Conservation (phyloP, 192 early-diverging fungal species). For the Rhizoclosmatium sp. region DNA sequence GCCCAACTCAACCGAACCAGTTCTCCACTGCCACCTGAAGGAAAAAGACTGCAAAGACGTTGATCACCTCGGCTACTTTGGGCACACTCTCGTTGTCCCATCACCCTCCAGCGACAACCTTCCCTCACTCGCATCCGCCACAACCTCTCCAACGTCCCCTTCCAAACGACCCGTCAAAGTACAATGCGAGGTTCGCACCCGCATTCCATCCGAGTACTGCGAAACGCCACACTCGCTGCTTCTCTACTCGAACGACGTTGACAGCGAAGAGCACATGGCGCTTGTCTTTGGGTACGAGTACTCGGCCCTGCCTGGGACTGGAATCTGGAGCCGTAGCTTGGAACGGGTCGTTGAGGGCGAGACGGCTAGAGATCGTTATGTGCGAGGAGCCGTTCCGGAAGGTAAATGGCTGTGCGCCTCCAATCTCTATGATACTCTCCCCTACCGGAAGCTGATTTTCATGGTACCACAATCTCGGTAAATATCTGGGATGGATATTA, state of each 20-base stretch:
- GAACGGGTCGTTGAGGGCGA: slow-evolving; percentile 74
- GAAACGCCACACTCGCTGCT: slow-evolving; percentile 59
- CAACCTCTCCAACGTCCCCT: neutral
- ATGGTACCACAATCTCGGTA: no score
- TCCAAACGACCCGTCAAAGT: slow-evolving; percentile 17
- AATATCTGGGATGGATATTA: no score
- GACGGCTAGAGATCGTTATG: slow-evolving; percentile 77
- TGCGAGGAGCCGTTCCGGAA: slow-evolving; percentile 75
- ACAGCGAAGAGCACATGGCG: slow-evolving; percentile 93
- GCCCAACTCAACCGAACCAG: neutral
- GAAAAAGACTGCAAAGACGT: neutral
- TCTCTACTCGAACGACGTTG: slow-evolving; percentile 83
- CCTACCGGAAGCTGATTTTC: no score
- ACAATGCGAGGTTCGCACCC: slow-evolving; percentile 47
- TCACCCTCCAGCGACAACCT: neutral
- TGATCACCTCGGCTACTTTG: slow-evolving; percentile 21
- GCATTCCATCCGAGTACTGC: slow-evolving; percentile 52
- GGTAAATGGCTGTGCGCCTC: neutral
- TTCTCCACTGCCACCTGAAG: neutral
- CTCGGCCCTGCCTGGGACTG: neutral
- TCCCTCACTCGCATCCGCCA: slow-evolving; percentile 16
- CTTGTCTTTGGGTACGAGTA: slow-evolving; percentile 88
- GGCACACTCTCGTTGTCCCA: slow-evolving; percentile 16
- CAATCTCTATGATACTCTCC: no score
- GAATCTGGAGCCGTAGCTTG: slow-evolving; percentile 69